A percentile compares a stretch with the other conserved stretches of the same genome.
These are phyloP conservation scores for Pseudozyma tsukubaensis DNA, from an alignment of 1,284 basidiomycete species.

Conservation along the genomic window DNA sequence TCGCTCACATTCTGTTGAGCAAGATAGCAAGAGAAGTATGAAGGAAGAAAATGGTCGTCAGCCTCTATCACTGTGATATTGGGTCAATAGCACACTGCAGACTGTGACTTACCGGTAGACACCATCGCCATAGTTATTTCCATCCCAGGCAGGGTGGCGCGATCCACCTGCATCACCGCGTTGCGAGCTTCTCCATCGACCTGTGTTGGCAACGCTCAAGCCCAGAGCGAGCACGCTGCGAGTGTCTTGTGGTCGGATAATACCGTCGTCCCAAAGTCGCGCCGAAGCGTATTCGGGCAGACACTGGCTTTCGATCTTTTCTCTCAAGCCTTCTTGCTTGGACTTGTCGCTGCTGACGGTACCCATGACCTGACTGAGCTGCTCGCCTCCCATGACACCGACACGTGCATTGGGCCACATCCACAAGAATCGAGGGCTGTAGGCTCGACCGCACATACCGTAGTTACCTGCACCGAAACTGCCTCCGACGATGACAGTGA, in stretches of 20 bases:
- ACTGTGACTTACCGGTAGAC: slow-evolving; percentile 34
- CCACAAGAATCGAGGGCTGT: slow-evolving; percentile 93
- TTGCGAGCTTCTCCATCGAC: slow-evolving; percentile 53
- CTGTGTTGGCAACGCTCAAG: slow-evolving; percentile 76
- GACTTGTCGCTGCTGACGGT: slow-evolving; percentile 75
- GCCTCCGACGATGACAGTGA: slow-evolving; percentile 93
- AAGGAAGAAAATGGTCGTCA: neutral
- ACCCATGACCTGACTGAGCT: slow-evolving; percentile 91
- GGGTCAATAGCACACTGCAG: neutral
- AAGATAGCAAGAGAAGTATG: neutral
- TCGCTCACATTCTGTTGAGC: slow-evolving; percentile 4
- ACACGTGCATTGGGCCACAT: slow-evolving; percentile 98
- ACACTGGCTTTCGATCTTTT: slow-evolving; percentile 86
- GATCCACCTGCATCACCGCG: slow-evolving; percentile 41
- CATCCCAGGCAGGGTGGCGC: slow-evolving; percentile 61
- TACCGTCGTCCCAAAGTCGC: slow-evolving; percentile 92
- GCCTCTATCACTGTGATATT: neutral
- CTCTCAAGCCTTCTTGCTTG: slow-evolving; percentile 73
- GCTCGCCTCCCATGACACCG: slow-evolving; percentile 94
- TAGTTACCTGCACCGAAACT: slow-evolving; percentile 96
- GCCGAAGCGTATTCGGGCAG: slow-evolving; percentile 87
- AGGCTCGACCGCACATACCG: slow-evolving; percentile 72
- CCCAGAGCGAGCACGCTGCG: slow-evolving; percentile 86
- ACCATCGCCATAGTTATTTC: slow-evolving; percentile 56
- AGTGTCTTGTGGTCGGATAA: slow-evolving; percentile 91